Evolutionary conservation across 192 early-diverging fungal genomes (phyloP), one percentile per base, ranked within the genome.

Genomic region (Mortierella claussenii): DNA sequence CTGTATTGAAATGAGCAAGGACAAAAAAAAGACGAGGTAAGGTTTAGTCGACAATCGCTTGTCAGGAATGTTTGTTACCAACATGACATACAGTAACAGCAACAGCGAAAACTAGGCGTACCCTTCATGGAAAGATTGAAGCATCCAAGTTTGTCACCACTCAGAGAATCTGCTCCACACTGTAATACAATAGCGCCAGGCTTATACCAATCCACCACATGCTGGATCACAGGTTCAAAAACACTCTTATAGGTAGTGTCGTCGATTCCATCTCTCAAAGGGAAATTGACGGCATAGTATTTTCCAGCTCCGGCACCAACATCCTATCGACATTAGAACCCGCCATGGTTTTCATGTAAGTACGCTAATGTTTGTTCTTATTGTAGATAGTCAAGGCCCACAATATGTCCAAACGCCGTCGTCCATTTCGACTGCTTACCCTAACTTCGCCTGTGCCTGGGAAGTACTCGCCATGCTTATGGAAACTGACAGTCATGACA

Each of bases 401-500:
- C 24, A 57, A 10, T 40, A 11, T 30, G 12, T 10, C 9, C n/a
- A 20, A 63, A 18, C 4, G n/a, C n/a, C n/a, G n/a, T 54, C 45
- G 37, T 20, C 2, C 13, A 45, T 32, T 28, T 44, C 11, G 12
- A 55, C 27, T 26, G 58, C 82, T 63, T 84, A 94, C 93, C 66
- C 89, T 82, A 52, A 99, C 79, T 71, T 96, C 95, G 28, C 98
- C 98, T 4, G 97, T 99, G 20, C 98, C 98, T 20, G 98, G 98
- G 68, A 99, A 99, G 65, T 89, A 99, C 56, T 99, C 95, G 32
- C 98, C 98, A 79, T 96, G 97, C 80, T 98, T 98, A 69, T 99
- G 98, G 81, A 99, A 98, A 20, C 93, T 95, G 43, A 94, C 92
- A 6, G 98, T 98, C 98, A 99, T 99, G 9, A 99, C 98, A 30